Base-by-base conservation (phyloP, 768 basidiomycete species). In the Suillus luteus region DNA sequence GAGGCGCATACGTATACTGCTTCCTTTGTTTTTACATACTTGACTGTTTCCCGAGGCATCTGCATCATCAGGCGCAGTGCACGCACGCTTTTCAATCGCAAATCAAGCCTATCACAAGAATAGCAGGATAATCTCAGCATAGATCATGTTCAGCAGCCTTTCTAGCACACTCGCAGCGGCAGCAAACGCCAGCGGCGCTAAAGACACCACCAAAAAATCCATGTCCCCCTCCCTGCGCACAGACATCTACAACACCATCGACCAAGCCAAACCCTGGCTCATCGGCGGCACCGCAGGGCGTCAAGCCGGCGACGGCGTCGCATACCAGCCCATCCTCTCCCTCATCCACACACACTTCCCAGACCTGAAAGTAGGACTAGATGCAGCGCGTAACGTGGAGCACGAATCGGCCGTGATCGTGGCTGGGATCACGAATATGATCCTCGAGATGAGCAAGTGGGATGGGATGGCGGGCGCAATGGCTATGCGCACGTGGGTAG, bases 401-500 rank as follows among this genome's bases (percentile, higher is more conserved):
- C 71, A 72, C n/a, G 84, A 86, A 68, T 78, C 80, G 51, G 80
- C 82, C 12, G 70, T 81, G 57, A 72, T 85, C 63, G 79, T 85
- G 10, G 82, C 83, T 22, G 85, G 84, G 12, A 72, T 84, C 49
- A 84, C 85, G 63, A 83, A 85, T 66, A 81, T 83, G 82, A 74
- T 82, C 24, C 69, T 85, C 65, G 83, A 84, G 71, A 79, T 84
- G 74, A 84, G 83, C 70, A 81, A 78, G 71, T 84, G 83, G 83
- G 82, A 85, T 62, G 80, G 80, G 9, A 83, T 84, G 82, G 80
- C 83, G 4, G 82, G 82, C 7, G 83, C 77, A 35, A 83, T 85
- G 83, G 80, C 84, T 46, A 82, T 85, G 79, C 78, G 82, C 41
- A 85, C 82, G 11, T 85, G 84, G 84, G 78, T 79, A 5, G 83